Percentiles rank a stretch among this genome's conserved stretches.
phyloP scores from a whole-genome alignment of 257 asterid species.

The Cinchona pubescens region DNA sequence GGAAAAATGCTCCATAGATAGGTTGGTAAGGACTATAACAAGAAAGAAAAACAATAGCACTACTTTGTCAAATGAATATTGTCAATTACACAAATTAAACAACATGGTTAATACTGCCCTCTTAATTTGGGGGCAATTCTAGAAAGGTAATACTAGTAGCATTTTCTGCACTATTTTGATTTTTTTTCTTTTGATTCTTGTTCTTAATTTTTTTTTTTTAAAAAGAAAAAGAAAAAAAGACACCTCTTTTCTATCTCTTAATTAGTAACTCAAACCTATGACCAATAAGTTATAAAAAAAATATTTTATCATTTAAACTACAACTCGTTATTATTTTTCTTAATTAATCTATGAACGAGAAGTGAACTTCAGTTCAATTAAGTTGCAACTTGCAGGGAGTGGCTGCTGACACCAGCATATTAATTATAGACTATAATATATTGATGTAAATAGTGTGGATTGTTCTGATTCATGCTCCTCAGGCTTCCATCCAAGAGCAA shows the following conservation, averaged over 20 bases:
- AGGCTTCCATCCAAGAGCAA: slow-evolving; percentile 28
- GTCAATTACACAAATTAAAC: not conserved
- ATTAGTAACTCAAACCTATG: too few relatives aligned
- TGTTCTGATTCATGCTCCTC: slow-evolving; percentile 13
- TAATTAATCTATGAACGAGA: not conserved
- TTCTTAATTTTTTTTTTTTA: too few relatives aligned
- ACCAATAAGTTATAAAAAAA: too few relatives aligned
- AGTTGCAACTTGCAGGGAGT: not conserved
- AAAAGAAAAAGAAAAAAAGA: too few relatives aligned
- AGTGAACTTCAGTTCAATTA: not conserved
- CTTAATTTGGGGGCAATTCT: not conserved
- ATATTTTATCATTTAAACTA: too few relatives aligned
- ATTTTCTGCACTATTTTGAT: not conserved
- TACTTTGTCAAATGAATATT: not conserved
- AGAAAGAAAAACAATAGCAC: not conserved
- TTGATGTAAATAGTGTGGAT: slow-evolving; percentile 1
- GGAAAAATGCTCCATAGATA: not conserved
- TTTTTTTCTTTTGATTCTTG: too few relatives aligned
- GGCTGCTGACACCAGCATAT: slow-evolving; percentile 3
- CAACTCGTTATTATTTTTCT: too few relatives aligned
- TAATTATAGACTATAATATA: slow-evolving; percentile 7
- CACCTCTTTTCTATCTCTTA: too few relatives aligned
- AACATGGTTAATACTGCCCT: too few relatives aligned
- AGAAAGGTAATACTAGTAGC: not conserved
- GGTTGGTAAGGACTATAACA: not conserved